Base-by-base conservation (phyloP, 768 basidiomycete species). In the Mycena haematopus region DNA sequence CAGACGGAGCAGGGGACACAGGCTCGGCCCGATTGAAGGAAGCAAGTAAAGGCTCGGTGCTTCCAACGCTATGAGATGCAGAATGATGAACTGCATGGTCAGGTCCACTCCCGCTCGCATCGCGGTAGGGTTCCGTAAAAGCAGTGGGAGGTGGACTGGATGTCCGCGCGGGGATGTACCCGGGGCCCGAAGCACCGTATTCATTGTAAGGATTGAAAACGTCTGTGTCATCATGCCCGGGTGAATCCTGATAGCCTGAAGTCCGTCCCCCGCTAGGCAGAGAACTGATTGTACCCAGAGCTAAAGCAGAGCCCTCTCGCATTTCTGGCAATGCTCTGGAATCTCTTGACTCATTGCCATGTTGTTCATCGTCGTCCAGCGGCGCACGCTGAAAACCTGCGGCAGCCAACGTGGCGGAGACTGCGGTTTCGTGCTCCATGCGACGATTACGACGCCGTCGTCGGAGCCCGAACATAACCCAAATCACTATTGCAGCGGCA, bases 401-500 rank as follows among this genome's bases (percentile, higher is more conserved):
- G 31, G 88, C 91, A 10, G 87, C 86, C 54, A 90, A 80, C 7
- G 86, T 86, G 38, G 88, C 89, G n/a, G 86, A 86, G n/a, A 89
- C 84, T 0, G 84, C 86, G 1, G 84, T 80, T 61, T 92, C 90
- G 61, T 87, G 86, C 62, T 91, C 90, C n/a, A 88, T 73, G 52
- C 80, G 78, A 35, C 76, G 81, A 44, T 81, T 85, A 33, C 86
- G 81, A 49, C 88, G 83, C 63, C 88, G 84, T 51, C 89, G 84
- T 25, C 87, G 86, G 57, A 91, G 72, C 53, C 85, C 88, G 71
- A 92, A 91, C 66, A 91, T 75, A 58, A 89, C 79, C 83, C 86
- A 92, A 51, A 92, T 78, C 42, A 86, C 69, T 57, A 86, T 92
- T 51, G 82, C 86, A 22, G 84, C 87, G 29, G 78, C 87, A 4